phyloP scores from a whole-genome alignment of 805 yeast species.

The Kregervanrija pseudodelftensis region DNA sequence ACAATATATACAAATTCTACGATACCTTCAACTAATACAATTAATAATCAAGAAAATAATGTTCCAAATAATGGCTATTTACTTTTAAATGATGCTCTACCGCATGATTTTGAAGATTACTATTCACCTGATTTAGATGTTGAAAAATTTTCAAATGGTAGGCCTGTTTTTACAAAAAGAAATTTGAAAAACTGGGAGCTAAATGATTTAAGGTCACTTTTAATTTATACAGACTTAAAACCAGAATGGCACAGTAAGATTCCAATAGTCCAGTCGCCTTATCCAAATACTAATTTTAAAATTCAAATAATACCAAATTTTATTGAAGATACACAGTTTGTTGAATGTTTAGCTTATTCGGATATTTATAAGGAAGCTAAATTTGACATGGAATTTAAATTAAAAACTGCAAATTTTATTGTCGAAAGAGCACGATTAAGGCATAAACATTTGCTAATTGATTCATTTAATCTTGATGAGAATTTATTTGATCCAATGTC shows the following conservation, averaged over 20 bases:
- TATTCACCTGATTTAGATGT: slow-evolving; percentile 49
- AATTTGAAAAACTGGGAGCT: slow-evolving; percentile 63
- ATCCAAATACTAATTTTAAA: slow-evolving; percentile 33
- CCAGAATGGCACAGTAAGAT: slow-evolving; percentile 52
- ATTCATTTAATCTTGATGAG: slow-evolving; percentile 18
- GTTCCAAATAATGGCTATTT: slow-evolving; percentile 9
- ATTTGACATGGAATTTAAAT: slow-evolving; percentile 44
- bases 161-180: slow-evolving; percentile 58
- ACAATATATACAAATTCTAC: slow-evolving; percentile 24
- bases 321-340: slow-evolving; percentile 41
- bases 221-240: slow-evolving; percentile 42
- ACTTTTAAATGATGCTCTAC: slow-evolving; percentile 44
- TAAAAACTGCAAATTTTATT: slow-evolving; percentile 56
- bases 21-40: slow-evolving; percentile 9
- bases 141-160: slow-evolving; percentile 45
- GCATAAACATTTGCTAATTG: slow-evolving; percentile 27
- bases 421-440: slow-evolving; percentile 49
- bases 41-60: not conserved
- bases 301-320: slow-evolving; percentile 46
- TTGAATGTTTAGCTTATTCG: slow-evolving; percentile 42
- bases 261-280: slow-evolving; percentile 34
- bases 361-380: slow-evolving; percentile 64
- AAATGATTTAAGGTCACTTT: slow-evolving; percentile 59
- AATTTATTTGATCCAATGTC: slow-evolving; percentile 14
- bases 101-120: slow-evolving; percentile 44